phyloP scores from a whole-genome alignment of 129 eudicot genomes.

The Saussurea involucrata region DNA sequence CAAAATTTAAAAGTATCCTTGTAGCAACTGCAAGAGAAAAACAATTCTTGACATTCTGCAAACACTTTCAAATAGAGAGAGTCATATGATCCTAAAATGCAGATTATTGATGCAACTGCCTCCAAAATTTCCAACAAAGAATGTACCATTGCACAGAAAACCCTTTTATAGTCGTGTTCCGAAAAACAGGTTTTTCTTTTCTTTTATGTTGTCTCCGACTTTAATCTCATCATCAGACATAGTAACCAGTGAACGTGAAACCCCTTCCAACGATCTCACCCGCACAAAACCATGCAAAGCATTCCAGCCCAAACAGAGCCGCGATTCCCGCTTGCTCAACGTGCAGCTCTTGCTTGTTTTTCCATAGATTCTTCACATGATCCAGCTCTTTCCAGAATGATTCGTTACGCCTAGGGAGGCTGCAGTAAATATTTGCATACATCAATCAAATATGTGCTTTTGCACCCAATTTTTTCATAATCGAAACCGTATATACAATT shows the following conservation, averaged over 20 bases:
- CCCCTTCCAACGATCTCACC: constrained; percentile 94
- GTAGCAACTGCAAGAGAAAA: neutral
- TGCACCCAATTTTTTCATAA: neutral
- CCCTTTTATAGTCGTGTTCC: constrained; percentile 7
- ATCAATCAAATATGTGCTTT: neutral
- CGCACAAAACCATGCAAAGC: constrained; percentile 83
- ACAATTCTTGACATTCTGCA: constrained; percentile 17
- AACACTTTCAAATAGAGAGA: constrained; percentile 15
- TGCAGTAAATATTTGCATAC: constrained; percentile 17
- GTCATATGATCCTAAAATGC: constrained; percentile 18
- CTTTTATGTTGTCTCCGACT: constrained; percentile 5
- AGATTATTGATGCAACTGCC: constrained; percentile 28
- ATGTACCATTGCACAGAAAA: constrained; percentile 31
- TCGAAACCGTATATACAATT: neutral
- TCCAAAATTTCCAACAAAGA: constrained; percentile 33
- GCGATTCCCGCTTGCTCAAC: constrained; percentile 81
- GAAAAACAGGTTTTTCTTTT: constrained; percentile 15
- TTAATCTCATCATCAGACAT: constrained; percentile 29
- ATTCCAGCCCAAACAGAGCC: constrained; percentile 66
- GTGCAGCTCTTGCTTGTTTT: constrained; percentile 60
- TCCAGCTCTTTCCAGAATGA: constrained; percentile 75
- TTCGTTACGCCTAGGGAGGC: constrained; percentile 67
- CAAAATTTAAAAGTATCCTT: neutral
- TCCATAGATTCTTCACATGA: constrained; percentile 59
- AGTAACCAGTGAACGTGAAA: constrained; percentile 70